phyloP scores from a whole-genome alignment of 768 basidiomycete species.

The Mycena indigotica region DNA sequence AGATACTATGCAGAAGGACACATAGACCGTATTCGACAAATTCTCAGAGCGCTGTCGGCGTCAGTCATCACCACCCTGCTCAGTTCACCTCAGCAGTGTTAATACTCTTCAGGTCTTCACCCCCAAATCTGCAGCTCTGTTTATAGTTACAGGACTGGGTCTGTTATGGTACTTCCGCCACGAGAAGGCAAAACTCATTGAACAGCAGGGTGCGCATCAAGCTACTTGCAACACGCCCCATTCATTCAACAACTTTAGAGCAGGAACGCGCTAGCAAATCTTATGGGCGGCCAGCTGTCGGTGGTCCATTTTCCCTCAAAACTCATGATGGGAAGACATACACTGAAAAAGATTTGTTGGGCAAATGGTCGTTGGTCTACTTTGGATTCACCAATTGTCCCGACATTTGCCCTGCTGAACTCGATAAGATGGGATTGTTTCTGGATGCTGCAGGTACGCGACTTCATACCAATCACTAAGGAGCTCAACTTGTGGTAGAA shows the following conservation, averaged over 20 bases:
- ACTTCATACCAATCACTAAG: not conserved
- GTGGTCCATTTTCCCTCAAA: conserved; percentile 83
- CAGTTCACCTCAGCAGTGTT: not conserved
- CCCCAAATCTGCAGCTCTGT: conserved; percentile 78
- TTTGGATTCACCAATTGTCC: conserved; percentile 99
- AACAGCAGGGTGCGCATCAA: conserved; percentile 65
- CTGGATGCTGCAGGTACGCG: conserved; percentile 71
- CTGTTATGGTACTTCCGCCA: conserved; percentile 86
- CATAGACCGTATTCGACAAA: conserved; percentile 11
- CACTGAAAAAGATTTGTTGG: conserved; percentile 80
- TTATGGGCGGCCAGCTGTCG: conserved; percentile 85
- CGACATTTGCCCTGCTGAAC: conserved; percentile 96
- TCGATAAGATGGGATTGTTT: conserved; percentile 89
- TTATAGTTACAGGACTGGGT: conserved; percentile 79
- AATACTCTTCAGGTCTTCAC: conserved; percentile 77
- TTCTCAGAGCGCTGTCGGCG: conserved; percentile 11
- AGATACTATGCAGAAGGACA: not conserved
- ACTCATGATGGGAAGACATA: conserved; percentile 70
- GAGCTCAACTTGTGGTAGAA: conserved; percentile 45
- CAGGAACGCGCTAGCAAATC: conserved; percentile 72
- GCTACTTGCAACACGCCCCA: not conserved
- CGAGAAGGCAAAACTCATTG: conserved; percentile 79
- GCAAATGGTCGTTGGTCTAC: conserved; percentile 90
- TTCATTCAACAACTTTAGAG: conserved; percentile 43
- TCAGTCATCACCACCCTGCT: conserved; percentile 2